phyloP scores from a whole-genome alignment of 345 rosid species.

The Clarkia xantiana region DNA sequence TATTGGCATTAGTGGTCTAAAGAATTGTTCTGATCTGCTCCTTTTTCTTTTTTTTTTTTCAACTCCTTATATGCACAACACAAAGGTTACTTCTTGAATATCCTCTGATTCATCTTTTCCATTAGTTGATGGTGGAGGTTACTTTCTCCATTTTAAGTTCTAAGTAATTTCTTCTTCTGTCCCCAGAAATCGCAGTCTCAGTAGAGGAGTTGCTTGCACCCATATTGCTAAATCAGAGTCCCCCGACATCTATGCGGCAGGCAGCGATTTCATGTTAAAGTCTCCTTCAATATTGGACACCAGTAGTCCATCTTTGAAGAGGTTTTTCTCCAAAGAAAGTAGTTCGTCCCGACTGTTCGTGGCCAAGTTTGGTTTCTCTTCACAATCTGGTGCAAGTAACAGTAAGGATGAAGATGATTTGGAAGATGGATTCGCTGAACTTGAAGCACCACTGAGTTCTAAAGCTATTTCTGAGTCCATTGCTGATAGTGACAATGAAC shows the following conservation, averaged over 20 bases:
- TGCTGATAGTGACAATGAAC: constrained; percentile 21
- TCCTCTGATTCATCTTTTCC: too few species aligned
- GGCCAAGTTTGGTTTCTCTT: constrained; percentile 31
- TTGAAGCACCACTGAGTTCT: constrained; percentile 25
- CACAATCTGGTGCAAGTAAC: constrained; percentile 46
- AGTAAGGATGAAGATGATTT: constrained; percentile 45
- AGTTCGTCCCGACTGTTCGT: constrained; percentile 12
- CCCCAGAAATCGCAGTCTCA: too few species aligned
- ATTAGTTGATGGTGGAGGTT: too few species aligned
- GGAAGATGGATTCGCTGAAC: constrained; percentile 59
- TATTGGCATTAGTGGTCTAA: too few species aligned
- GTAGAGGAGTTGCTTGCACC: too few species aligned
- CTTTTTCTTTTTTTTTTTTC: too few species aligned
- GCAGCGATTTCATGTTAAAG: constrained; percentile 7
- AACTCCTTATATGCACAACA: too few species aligned
- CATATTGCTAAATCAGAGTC: background rate
- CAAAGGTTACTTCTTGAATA: too few species aligned
- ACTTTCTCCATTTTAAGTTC: too few species aligned
- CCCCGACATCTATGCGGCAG: constrained; percentile 7
- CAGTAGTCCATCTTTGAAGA: constrained; percentile 13
- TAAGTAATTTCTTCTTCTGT: too few species aligned
- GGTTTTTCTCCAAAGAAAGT: constrained; percentile 19
- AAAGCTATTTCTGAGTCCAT: constrained; percentile 10
- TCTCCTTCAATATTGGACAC: constrained; percentile 10
- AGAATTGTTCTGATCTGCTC: too few species aligned